A percentile compares a stretch with the other conserved stretches of the same genome.
phyloP scores from a whole-genome alignment of 1,139 yeast genomes.

The Taphrina wiesneri region DNA sequence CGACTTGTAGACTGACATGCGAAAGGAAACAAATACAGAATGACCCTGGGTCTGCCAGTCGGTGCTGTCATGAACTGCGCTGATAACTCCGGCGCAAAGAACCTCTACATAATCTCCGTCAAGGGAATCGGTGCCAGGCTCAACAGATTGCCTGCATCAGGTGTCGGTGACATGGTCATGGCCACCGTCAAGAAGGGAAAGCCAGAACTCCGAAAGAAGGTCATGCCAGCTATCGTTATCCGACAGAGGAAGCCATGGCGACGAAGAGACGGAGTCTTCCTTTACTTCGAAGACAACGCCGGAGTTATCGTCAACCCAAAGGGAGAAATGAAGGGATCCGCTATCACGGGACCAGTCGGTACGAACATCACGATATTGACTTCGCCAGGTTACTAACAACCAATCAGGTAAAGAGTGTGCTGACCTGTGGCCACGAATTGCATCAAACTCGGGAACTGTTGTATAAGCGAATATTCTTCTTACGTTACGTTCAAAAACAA shows the following conservation, averaged over 20 bases:
- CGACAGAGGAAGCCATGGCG: slow-evolving; percentile 99
- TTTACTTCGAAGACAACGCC: slow-evolving; percentile 99
- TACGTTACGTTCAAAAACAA: slow-evolving; percentile 7
- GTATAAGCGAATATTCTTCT: slow-evolving; percentile 57
- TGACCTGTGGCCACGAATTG: slow-evolving; percentile 99
- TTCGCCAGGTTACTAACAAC: too few relatives aligned
- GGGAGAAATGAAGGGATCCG: slow-evolving; percentile 99
- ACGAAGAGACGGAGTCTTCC: slow-evolving; percentile 99
- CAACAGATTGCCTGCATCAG: slow-evolving; percentile 99
- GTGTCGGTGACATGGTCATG: slow-evolving; percentile 72
- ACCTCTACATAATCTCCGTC: slow-evolving; percentile 97
- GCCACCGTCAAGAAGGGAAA: slow-evolving; percentile 99
- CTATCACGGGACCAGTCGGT: slow-evolving; percentile 99
- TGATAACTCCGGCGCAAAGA: slow-evolving; percentile 98
- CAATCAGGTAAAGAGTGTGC: slow-evolving; percentile 73
- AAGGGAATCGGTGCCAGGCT: slow-evolving; percentile 99
- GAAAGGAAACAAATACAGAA: slow-evolving; percentile 95
- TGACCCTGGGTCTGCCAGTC: slow-evolving; percentile 99
- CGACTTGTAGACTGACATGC: background rate
- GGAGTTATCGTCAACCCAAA: slow-evolving; percentile 99
- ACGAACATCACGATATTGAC: slow-evolving; percentile 52
- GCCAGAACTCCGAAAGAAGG: slow-evolving; percentile 99
- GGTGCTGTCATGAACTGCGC: slow-evolving; percentile 99
- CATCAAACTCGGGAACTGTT: slow-evolving; percentile 99
- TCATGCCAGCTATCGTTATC: slow-evolving; percentile 99